Base-by-base conservation (phyloP, 1,284 basidiomycete species). In the Apiotrichum sp. region DNA sequence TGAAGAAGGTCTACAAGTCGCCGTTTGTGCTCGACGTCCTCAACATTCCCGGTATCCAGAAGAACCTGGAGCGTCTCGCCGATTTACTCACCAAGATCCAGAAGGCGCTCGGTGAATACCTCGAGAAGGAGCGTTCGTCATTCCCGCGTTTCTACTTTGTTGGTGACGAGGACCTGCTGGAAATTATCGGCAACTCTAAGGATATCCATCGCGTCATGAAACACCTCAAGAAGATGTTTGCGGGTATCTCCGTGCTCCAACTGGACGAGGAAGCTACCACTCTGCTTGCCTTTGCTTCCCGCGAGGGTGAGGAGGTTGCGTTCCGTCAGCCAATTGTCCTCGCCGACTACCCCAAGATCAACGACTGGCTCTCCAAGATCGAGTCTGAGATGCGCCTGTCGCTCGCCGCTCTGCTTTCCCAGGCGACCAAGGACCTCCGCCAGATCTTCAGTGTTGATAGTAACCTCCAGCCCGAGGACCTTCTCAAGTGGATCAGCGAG, bases 81-180 rank as follows among this genome's bases (percentile, higher is more conserved):
- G 96, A 99, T 65, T 80, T 97, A 39, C 81, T 99, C 55, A 90
- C 89, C 80, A 98, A 98, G 80, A 98, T 99, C 50, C 96, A 99
- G 74, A 98, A 98, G 76, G 97, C 97, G 1, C 84, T 99, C 4
- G 96, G 97, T 74, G 96, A 98, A 80, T 99, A 98, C 70, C 83
- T 99, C 32, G 96, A 99, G 71, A 86, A 95, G 58, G 96, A 99
- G 74, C 86, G 93, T 58, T 87, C 93, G 32, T 89, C 92, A 0
- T 99, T 98, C 84, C 97, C 96, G 62, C 89, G 97, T 14, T 99
- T 98, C 81, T 99, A 98, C 79, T 99, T 99, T 73, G 93, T 99
- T 55, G 96, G 96, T 69, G 96, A 99, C 77, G 97, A 98, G 72
- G 96, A 99, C 73, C 78, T 99, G 62, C 83, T 99, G 60, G 96